phyloP scores from a whole-genome alignment of 1,284 basidiomycete genomes.

The Trichosporon faecale region DNA sequence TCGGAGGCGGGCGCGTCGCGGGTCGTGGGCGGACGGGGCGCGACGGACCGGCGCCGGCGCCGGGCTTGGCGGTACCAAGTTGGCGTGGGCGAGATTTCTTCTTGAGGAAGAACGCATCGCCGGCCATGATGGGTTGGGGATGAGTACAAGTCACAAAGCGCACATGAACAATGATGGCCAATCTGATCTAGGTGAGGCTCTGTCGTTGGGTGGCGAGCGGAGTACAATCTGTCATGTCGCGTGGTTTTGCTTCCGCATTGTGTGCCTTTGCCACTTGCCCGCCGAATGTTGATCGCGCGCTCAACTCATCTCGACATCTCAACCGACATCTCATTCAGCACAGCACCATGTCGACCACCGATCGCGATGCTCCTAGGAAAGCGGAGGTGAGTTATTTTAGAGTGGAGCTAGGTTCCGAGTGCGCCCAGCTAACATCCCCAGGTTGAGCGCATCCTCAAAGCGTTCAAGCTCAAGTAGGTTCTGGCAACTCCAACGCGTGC shows the following conservation, averaged over 20 bases:
- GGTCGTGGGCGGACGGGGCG: not conserved
- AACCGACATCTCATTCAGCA: not conserved
- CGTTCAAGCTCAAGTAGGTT: conserved; percentile 58
- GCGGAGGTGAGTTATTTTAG: conserved; percentile 35
- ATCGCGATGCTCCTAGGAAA: conserved; percentile 32
- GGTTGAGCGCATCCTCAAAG: conserved; percentile 55
- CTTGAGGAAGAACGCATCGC: conserved; percentile 40
- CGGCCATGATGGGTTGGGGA: conserved; percentile 29
- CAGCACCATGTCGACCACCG: conserved; percentile 30
- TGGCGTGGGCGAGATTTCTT: conserved; percentile 28
- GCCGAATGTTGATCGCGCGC: not conserved
- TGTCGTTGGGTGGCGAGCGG: conserved; percentile 10
- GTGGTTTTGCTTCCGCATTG: not conserved
- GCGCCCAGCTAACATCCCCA: conserved; percentile 34
- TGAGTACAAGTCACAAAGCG: not conserved
- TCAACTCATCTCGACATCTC: not conserved
- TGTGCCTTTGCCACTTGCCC: not conserved
- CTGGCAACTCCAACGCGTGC: not conserved
- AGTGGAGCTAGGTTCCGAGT: not conserved
- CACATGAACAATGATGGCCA: not conserved
- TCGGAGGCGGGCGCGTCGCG: not conserved
- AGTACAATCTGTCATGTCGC: not conserved
- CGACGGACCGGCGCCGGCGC: not conserved
- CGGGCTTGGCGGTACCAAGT: not conserved
- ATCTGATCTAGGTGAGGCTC: not conserved